Evolutionary conservation across 2,329 filamentous ascomycete genomes (phyloP), one percentile per base, ranked within the genome.

Genomic region (Lasiodiplodia sp.): DNA sequence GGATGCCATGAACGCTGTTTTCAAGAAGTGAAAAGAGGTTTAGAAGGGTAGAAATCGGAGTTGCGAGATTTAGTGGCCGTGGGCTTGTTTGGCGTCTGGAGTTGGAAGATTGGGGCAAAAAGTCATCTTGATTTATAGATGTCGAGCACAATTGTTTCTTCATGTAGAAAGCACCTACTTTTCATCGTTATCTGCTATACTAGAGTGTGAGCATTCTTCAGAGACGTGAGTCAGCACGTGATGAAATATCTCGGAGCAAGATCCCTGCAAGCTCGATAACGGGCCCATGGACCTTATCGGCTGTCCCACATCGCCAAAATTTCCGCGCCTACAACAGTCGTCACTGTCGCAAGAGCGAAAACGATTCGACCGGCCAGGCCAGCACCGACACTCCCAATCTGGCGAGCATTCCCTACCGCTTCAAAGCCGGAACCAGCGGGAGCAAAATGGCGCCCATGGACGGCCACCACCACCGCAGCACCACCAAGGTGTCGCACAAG

Each of bases 401-500:
- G 67, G 67, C 67, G 53, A 55, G 49, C 52, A 68, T 80, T 70
- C 93, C 94, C 3, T 96, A 91, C 78, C 87, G 94, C 82, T 97
- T 97, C 83, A 97, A 96, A 85, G 92, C 91, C 80, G 91, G 91
- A 78, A 80, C 81, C 73, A 81, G 77, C 73, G 86, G 86, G 81
- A 63, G 47, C 66, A 92, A 87, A 75, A 96, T 96, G 92, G 90
- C 92, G 77, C 87, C 89, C 81, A 85, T 86, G 70, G 86, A 88
- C 77, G 79, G 85, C 71, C 80, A 98, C 81, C 94, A 95, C 78
- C 96, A 99, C 81, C 88, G 95, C 79, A 92, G 92, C 77, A 97
- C 94, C 69, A 97, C 94, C 66, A 99, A 98, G 86, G 85, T 89
- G 75, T 83, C 87, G 72, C 90, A 97, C 83, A 99, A 99, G 85